These are phyloP conservation scores for Stenogyne calaminthoides DNA, from an alignment of 305 asterid species.

Conservation along the genomic window DNA sequence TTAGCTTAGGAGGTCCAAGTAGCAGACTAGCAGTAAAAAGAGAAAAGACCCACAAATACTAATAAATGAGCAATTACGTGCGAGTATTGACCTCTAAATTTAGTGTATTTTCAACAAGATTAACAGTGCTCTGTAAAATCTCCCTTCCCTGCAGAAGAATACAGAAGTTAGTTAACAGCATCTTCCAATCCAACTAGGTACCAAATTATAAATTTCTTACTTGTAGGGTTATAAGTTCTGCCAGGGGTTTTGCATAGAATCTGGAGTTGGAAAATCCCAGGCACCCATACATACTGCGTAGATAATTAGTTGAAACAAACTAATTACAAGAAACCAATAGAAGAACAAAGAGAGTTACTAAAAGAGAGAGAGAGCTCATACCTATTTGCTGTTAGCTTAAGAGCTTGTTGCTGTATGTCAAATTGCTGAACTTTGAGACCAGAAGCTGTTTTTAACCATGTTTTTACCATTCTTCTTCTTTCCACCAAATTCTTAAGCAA, in stretches of 20 bases:
- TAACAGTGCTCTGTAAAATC: conserved; percentile 92
- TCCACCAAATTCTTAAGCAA: conserved; percentile 90
- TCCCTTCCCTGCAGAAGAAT: conserved; percentile 84
- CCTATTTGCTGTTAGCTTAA: conserved; percentile 99
- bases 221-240: conserved; percentile 93
- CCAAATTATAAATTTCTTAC: conserved; percentile 42
- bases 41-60: conserved; percentile 11
- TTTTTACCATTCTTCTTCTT: conserved; percentile 81
- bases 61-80: conserved; percentile 26
- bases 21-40: neutral
- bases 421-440: conserved; percentile 91
- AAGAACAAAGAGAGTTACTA: conserved; percentile 19
- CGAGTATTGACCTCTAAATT: conserved; percentile 73
- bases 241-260: conserved; percentile 94
- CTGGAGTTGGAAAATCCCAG: conserved; percentile 96
- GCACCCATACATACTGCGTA: conserved; percentile 95
- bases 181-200: conserved; percentile 24
- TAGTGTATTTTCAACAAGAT: conserved; percentile 82
- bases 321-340: conserved; percentile 13
- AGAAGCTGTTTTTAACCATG: conserved; percentile 77
- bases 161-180: conserved; percentile 30
- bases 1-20: conserved; percentile 23
- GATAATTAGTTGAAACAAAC: conserved; percentile 29
- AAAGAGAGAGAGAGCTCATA: conserved; percentile 32
- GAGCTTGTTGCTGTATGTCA: conserved; percentile 98